phyloP scores from a whole-genome alignment of 768 basidiomycete species.

The Epithele typhae region DNA sequence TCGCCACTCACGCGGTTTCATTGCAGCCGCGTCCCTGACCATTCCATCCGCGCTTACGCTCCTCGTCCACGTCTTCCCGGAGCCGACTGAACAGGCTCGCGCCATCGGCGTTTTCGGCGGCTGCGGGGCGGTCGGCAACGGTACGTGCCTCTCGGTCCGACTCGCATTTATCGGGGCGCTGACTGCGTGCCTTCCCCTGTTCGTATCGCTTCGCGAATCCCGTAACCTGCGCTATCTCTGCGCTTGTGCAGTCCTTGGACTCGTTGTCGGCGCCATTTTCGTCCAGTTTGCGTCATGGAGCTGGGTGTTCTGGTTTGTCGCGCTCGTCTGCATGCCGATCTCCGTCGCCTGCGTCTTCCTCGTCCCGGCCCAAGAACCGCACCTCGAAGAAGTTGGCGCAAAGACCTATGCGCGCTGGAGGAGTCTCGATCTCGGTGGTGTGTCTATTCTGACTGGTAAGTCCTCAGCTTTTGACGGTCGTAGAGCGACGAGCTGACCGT shows the following conservation, averaged over 20 bases:
- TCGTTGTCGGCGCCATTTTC: slow-evolving; percentile 35
- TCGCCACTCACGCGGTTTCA: no score
- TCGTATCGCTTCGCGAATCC: no score
- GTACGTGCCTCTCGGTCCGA: slow-evolving; percentile 15
- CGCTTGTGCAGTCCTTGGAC: slow-evolving; percentile 30
- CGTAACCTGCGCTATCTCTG: no score
- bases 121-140: slow-evolving; percentile 42
- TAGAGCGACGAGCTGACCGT: not conserved
- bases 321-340: slow-evolving; percentile 33
- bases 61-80: slow-evolving; percentile 43
- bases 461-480: not conserved
- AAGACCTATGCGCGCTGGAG: slow-evolving; percentile 18
- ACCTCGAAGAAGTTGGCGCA: slow-evolving; percentile 1
- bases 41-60: slow-evolving; percentile 40
- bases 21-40: slow-evolving; percentile 37
- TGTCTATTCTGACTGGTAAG: slow-evolving; percentile 31
- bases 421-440: slow-evolving; percentile 32
- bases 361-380: slow-evolving; percentile 24
- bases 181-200: not conserved
- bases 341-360: slow-evolving; percentile 26
- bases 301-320: slow-evolving; percentile 45
- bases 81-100: slow-evolving; percentile 36
- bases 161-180: not conserved
- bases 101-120: slow-evolving; percentile 43
- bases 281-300: slow-evolving; percentile 33